Conservation (phyloP, 345 rosid genomes). For the Angophora floribunda region DNA sequence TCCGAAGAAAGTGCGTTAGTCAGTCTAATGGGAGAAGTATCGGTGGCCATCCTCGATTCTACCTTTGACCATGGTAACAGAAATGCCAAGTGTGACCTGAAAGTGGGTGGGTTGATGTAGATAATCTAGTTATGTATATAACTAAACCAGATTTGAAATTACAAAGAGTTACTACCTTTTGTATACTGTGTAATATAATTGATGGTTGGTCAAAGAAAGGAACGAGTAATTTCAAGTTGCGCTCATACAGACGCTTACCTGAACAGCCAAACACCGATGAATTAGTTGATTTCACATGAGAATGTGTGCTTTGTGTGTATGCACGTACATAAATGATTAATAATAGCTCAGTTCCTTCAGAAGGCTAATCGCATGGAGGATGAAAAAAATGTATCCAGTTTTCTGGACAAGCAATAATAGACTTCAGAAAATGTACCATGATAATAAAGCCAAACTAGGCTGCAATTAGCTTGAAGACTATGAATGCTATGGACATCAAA, state of each 20-base stretch:
- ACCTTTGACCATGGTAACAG: neutral
- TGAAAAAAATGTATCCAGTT: neutral
- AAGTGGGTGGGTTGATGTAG: neutral
- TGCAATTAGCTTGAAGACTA: neutral
- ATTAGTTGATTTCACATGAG: neutral
- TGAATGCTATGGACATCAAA: neutral
- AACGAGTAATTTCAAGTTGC: conserved; percentile 75
- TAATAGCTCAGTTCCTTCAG: neutral
- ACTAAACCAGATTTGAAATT: neutral
- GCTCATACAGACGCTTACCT: conserved; percentile 70
- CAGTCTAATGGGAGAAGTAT: neutral
- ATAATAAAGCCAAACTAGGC: neutral
- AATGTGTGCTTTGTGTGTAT: neutral
- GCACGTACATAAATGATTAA: neutral
- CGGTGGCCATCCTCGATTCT: neutral
- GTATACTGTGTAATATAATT: conserved; percentile 47
- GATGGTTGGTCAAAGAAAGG: conserved; percentile 79
- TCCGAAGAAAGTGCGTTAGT: neutral
- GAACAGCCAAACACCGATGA: neutral
- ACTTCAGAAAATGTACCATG: neutral
- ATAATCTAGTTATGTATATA: neutral
- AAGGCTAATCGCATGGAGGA: neutral
- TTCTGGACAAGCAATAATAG: neutral
- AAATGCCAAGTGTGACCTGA: neutral
- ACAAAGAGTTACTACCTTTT: conserved; percentile 36